These are phyloP conservation scores for Cryptomeria japonica DNA, from an alignment of 75 land plant genomes.

Conservation along the genomic window DNA sequence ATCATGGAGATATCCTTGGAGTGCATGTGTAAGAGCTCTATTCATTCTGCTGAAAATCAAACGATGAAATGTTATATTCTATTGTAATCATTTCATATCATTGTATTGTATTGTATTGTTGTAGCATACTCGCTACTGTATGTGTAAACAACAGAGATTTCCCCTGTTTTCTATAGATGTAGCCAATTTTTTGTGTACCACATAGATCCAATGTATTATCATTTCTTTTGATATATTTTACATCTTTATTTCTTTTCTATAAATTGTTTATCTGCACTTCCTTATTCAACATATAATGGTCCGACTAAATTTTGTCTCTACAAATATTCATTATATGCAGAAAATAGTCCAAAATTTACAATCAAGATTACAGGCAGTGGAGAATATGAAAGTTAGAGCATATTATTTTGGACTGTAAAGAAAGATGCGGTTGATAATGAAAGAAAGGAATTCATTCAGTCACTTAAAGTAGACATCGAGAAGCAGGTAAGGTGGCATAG, in stretches of 20 bases:
- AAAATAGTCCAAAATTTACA: background rate
- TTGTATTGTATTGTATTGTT: background rate
- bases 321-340: background rate
- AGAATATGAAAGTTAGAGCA: background rate
- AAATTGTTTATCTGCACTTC: background rate
- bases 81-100: no score
- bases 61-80: background rate
- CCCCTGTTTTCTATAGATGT: no score
- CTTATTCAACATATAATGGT: no score
- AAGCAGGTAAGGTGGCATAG: background rate
- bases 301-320: background rate
- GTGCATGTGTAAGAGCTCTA: background rate
- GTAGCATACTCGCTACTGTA: no score
- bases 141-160: no score
- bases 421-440: background rate
- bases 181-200: no score
- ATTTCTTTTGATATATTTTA: background rate
- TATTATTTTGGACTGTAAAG: background rate
- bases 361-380: background rate
- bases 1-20: background rate
- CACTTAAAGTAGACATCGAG: background rate
- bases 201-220: no score
- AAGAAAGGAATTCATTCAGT: background rate
- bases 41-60: background rate
- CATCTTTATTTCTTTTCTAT: background rate